Conservation (phyloP, 306 rosid genomes). For the Sophora flavescens region DNA sequence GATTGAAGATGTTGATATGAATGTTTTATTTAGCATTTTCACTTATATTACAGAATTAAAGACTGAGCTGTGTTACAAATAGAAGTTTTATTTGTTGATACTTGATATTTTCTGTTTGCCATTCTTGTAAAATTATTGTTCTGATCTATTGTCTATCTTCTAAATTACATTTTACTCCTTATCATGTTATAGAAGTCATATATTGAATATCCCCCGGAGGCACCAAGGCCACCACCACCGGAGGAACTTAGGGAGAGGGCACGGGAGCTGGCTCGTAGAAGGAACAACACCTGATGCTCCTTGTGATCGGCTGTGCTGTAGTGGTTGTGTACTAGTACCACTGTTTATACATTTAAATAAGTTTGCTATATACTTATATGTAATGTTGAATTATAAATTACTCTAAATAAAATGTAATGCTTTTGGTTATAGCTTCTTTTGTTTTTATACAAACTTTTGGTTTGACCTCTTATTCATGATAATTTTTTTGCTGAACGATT, state of each 20-base stretch:
- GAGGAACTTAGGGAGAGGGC: constrained; percentile 88
- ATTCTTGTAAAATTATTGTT: neutral
- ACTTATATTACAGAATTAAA: neutral
- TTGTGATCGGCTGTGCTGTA: constrained; percentile 21
- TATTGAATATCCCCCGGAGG: constrained; percentile 77
- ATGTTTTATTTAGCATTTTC: neutral
- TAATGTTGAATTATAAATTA: constrained; percentile 18
- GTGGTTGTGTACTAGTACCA: neutral
- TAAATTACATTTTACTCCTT: constrained; percentile 15
- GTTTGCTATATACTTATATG: neutral
- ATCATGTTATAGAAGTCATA: constrained; percentile 62
- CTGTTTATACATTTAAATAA: constrained; percentile 34
- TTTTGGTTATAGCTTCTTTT: too few relatives aligned
- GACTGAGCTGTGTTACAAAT: neutral
- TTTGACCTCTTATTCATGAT: too few relatives aligned
- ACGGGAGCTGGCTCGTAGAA: constrained; percentile 74
- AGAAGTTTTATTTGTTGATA: neutral
- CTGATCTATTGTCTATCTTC: neutral
- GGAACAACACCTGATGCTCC: constrained; percentile 56
- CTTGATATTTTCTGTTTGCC: neutral
- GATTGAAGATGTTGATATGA: neutral
- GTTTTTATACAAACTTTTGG: too few relatives aligned
- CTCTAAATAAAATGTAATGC: constrained; percentile 8
- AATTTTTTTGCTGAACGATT: too few relatives aligned
- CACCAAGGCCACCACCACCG: constrained; percentile 79